A percentile compares a stretch with the other conserved stretches of the same genome.
phyloP scores from a whole-genome alignment of 106 monocot genomes.

The Ottelia alismoides region DNA sequence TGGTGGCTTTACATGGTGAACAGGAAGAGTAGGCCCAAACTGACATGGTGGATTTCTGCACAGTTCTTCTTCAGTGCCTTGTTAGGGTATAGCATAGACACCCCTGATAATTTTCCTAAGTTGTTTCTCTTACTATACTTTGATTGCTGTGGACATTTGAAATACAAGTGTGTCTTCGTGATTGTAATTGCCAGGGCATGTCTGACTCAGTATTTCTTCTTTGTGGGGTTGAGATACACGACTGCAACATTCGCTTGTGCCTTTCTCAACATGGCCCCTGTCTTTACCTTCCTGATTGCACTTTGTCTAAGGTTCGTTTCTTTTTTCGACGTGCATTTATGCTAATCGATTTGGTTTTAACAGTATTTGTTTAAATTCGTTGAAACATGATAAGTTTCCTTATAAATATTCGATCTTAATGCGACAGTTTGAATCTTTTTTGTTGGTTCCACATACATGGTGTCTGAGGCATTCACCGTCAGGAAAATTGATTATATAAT shows the following conservation, averaged over 20 bases:
- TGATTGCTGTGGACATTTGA: no score
- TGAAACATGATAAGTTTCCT: no score
- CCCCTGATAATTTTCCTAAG: neutral
- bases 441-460: no score
- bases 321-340: neutral
- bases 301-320: neutral
- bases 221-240: slow-evolving; percentile 7
- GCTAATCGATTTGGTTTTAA: neutral
- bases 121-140: no score
- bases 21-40: slow-evolving; percentile 35
- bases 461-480: no score
- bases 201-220: slow-evolving; percentile 7
- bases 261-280: slow-evolving; percentile 17
- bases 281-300: slow-evolving; percentile 7
- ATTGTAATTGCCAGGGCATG: slow-evolving; percentile 1
- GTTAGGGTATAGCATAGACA: no score
- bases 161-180: no score
- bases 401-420: no score
- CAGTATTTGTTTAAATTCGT: no score
- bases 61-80: slow-evolving; percentile 41
- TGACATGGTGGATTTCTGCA: slow-evolving; percentile 22
- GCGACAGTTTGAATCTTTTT: no score
- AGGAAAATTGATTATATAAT: no score
- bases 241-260: slow-evolving; percentile 10
- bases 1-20: no score